Evolutionary conservation across 192 early-diverging fungal species (phyloP), one percentile per base, ranked within the genome.

Genomic region (Gigaspora rosea): DNA sequence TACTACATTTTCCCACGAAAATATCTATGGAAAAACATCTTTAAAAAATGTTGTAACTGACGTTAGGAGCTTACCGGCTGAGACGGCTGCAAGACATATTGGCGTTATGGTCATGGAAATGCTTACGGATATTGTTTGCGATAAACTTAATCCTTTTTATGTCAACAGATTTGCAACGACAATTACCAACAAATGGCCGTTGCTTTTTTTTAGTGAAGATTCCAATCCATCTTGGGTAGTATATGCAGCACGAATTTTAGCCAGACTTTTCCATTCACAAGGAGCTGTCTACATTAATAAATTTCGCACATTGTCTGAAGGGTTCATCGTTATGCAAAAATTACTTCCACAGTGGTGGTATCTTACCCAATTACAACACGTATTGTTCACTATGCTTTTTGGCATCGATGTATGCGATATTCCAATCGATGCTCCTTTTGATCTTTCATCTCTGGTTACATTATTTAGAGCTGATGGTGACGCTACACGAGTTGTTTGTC

Each of bases 151-250:
- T 50, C 75, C 79, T 18, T 79, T 80, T 16, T 82, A 84, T 51
- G 84, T 87, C 3, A 80, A 82, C 65, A 88, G 89, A 68, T 88
- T 91, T 71, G 69, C 88, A 10, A 75, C 71, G 2, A 86, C 85
- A 0, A 85, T 92, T 16, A 88, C 90, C 13, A 88, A 83, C 79
- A 87, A 88, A 79, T 92, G 91, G 91, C 82, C 91, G 6, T 66
- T 90, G 22, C 79, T 90, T 12, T 91, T 91, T 64, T 86, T 92
- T 73, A 83, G 82, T 35, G 82, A 82, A n/a, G 75, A 82, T 36
- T 64, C 84, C 12, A 85, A 92, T 47, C 81, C 85, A 4, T 86
- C 78, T 15, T 87, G 88, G 12, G 88, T 89, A 9, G 85, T 91
- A 22, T 77, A 86, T 54, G 81, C 89, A 0, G 71, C 81, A 54